Conservation (phyloP, 140 eudicot species). For the Anethum foeniculum region DNA sequence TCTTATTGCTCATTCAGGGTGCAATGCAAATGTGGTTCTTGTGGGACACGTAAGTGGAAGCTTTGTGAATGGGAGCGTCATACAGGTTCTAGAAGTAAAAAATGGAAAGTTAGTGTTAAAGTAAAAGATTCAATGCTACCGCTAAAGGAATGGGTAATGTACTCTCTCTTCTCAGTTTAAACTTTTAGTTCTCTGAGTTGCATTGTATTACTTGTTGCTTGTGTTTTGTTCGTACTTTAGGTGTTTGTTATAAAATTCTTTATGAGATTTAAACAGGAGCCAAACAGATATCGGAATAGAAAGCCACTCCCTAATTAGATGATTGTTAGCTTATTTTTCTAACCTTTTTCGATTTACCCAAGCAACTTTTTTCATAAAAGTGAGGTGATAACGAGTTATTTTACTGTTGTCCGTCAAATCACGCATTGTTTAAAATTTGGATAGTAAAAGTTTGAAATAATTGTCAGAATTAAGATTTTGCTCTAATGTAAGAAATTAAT, state of each 20-base stretch:
- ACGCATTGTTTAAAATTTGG: neutral
- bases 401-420: neutral
- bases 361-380: neutral
- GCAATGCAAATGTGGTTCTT: constrained; percentile 71
- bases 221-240: neutral
- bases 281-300: neutral
- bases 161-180: neutral
- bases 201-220: neutral
- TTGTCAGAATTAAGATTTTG: neutral
- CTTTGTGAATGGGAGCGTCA: constrained; percentile 81
- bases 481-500: neutral
- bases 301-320: neutral
- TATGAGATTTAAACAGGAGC: neutral
- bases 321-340: neutral
- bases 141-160: constrained; percentile 52
- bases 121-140: constrained; percentile 52
- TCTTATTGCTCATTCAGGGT: constrained; percentile 36
- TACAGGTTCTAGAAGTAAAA: constrained; percentile 76
- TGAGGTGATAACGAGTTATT: neutral
- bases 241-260: neutral
- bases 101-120: constrained; percentile 79
- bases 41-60: constrained; percentile 58
- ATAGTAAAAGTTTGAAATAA: neutral
- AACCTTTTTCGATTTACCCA: neutral
- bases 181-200: neutral